Evolutionary conservation across 1,139 yeast genomes (phyloP).

Genomic region (Scheffersomyces titani): DNA sequence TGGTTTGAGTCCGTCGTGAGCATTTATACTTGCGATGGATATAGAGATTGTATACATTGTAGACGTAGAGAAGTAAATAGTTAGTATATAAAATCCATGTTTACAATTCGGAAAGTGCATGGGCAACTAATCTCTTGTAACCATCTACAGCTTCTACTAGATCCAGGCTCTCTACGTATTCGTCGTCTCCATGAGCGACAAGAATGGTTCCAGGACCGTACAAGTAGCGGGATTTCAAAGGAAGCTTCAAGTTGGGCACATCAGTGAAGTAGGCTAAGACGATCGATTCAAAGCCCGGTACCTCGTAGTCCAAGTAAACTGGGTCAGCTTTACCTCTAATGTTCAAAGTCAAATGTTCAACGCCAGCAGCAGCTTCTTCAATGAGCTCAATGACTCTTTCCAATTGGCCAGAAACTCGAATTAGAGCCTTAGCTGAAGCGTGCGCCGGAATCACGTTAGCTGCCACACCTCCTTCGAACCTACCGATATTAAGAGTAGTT

Average conservation of each 20-base stretch:
- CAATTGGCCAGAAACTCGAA: constrained; percentile 56
- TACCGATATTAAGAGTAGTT: constrained; percentile 63
- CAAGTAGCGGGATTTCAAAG: constrained; percentile 45
- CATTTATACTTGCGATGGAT: constrained; percentile 44
- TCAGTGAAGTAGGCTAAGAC: constrained; percentile 66
- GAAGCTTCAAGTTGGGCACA: constrained; percentile 52
- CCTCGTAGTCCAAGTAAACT: constrained; percentile 54
- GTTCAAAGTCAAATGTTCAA: constrained; percentile 27
- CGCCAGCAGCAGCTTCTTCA: constrained; percentile 30
- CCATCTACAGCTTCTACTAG: constrained; percentile 57
- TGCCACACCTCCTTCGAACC: constrained; percentile 60
- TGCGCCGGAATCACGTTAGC: constrained; percentile 64
- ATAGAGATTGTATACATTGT: constrained; percentile 55
- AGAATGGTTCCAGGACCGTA: constrained; percentile 73
- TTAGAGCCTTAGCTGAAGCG: constrained; percentile 51
- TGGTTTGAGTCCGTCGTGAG: constrained; percentile 58
- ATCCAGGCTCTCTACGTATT: constrained; percentile 53
- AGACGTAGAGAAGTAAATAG: not conserved
- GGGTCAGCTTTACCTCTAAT: constrained; percentile 30
- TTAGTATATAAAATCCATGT: not conserved
- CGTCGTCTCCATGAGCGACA: constrained; percentile 67
- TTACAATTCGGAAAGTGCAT: constrained; percentile 12
- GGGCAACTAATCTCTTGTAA: constrained; percentile 48
- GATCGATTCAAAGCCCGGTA: constrained; percentile 63
- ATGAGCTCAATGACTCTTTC: constrained; percentile 38